Evolutionary conservation across 306 rosid genomes (phyloP).

Genomic region (Sechiopsis laciniata): DNA sequence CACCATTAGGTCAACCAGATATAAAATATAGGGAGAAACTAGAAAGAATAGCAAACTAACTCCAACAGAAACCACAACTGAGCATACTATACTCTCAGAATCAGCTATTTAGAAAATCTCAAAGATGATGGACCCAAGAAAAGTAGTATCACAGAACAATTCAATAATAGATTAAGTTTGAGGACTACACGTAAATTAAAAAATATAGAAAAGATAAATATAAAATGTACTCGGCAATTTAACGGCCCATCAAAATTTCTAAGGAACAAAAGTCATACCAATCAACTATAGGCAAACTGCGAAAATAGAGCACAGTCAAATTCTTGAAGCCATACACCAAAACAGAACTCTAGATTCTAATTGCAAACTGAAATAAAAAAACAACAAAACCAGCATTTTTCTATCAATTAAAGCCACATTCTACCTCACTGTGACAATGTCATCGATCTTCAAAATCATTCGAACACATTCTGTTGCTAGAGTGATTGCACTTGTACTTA

Average conservation of each 20-base stretch:
- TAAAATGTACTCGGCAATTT: slow-evolving; percentile 5
- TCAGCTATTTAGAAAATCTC: too few relatives aligned
- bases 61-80: too few relatives aligned
- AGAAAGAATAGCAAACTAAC: too few relatives aligned
- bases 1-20: too few relatives aligned
- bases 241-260: neutral
- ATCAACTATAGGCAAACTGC: slow-evolving; percentile 14
- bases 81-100: too few relatives aligned
- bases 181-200: neutral
- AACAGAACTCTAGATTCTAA: slow-evolving; percentile 19
- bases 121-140: too few relatives aligned
- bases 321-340: slow-evolving; percentile 23
- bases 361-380: slow-evolving; percentile 7
- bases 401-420: slow-evolving; percentile 21
- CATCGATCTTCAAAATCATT: slow-evolving; percentile 99
- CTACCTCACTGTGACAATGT: slow-evolving; percentile 89
- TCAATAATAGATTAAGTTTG: too few relatives aligned
- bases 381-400: slow-evolving; percentile 17
- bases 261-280: neutral
- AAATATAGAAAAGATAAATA: neutral
- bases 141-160: too few relatives aligned
- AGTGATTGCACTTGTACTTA: slow-evolving; percentile 89
- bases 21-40: too few relatives aligned
- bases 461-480: slow-evolving; percentile 94
- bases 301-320: slow-evolving; percentile 25